These are phyloP conservation scores for Orbilia blumenaviensis DNA, from an alignment of 2,329 filamentous ascomycete species.

Conservation along the genomic window DNA sequence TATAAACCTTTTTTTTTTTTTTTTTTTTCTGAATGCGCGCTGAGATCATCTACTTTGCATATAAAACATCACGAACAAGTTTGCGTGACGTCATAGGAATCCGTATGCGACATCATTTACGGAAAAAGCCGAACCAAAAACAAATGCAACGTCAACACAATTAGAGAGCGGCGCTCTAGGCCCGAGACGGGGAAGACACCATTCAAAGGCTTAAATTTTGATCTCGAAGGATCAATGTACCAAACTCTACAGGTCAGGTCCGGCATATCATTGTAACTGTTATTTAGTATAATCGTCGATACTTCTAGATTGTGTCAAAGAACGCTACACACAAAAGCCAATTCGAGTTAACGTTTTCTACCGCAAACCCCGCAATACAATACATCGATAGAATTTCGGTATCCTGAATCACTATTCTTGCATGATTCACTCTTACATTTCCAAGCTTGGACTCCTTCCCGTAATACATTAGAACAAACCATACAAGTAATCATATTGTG, in stretches of 20 bases:
- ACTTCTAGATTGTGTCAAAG: no score
- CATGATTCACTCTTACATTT: slow-evolving; percentile 51
- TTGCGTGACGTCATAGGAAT: slow-evolving; percentile 23
- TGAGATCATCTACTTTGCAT: no score
- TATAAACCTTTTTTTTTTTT: no score
- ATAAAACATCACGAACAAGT: slow-evolving; percentile 12
- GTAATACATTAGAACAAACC: slow-evolving; percentile 71
- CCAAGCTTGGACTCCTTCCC: slow-evolving; percentile 54
- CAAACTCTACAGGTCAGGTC: no score
- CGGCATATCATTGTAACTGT: no score
- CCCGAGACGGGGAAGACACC: no score
- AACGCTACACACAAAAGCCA: no score
- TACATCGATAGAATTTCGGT: slow-evolving; percentile 56
- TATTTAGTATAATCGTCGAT: no score
- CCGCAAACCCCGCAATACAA: slow-evolving; percentile 34
- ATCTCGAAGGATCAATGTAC: no score
- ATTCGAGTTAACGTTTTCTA: no score
- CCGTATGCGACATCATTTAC: not conserved
- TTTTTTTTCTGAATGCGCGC: no score
- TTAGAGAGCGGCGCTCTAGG: not conserved
- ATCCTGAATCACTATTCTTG: slow-evolving; percentile 32
- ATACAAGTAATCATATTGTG: slow-evolving; percentile 68
- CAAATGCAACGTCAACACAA: slow-evolving; percentile 5
- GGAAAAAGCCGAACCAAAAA: slow-evolving; percentile 4
- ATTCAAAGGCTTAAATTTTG: no score